A percentile compares a stretch with the other conserved stretches of the same genome.
Conservation (phyloP, 352 stramenopile genomes). For the Phytophthora colocasiae region DNA sequence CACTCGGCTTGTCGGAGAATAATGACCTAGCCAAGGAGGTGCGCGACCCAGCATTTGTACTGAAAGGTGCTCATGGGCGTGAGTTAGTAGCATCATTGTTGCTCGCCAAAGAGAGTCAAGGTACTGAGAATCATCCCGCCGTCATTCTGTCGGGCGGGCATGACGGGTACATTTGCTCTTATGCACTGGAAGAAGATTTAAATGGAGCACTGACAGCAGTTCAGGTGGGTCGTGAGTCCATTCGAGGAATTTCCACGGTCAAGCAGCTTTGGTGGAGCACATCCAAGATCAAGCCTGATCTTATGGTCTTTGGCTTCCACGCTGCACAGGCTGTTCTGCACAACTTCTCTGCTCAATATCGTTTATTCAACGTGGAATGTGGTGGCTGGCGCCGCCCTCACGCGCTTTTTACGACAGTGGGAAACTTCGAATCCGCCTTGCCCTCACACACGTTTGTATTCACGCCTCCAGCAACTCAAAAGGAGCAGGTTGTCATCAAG, state of each 20-base stretch:
- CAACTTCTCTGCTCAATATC: constrained; percentile 79
- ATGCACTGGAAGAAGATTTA: constrained; percentile 39
- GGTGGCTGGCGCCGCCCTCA: constrained; percentile 87
- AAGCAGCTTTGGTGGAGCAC: constrained; percentile 65
- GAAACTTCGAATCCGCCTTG: constrained; percentile 33
- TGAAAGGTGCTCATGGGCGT: constrained; percentile 69
- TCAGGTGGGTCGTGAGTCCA: constrained; percentile 63
- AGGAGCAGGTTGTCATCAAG: constrained; percentile 61
- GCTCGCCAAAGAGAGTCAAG: constrained; percentile 25
- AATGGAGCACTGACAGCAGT: constrained; percentile 40
- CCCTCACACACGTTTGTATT: constrained; percentile 76
- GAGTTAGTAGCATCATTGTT: constrained; percentile 74
- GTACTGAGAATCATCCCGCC: constrained; percentile 5
- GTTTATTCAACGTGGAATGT: constrained; percentile 78
- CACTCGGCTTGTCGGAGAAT: constrained; percentile 15
- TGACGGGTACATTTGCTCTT: constrained; percentile 84
- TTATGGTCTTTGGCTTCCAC: constrained; percentile 89
- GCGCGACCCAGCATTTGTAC: constrained; percentile 34
- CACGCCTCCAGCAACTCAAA: constrained; percentile 57
- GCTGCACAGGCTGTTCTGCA: constrained; percentile 73
- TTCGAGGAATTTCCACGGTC: constrained; percentile 82
- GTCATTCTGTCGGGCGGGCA: constrained; percentile 76
- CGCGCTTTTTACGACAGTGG: constrained; percentile 42
- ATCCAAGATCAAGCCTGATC: constrained; percentile 35
- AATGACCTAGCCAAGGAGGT: background rate